Evolutionary conservation across 768 basidiomycete genomes (phyloP).

Genomic region (Amylocystis lapponica): DNA sequence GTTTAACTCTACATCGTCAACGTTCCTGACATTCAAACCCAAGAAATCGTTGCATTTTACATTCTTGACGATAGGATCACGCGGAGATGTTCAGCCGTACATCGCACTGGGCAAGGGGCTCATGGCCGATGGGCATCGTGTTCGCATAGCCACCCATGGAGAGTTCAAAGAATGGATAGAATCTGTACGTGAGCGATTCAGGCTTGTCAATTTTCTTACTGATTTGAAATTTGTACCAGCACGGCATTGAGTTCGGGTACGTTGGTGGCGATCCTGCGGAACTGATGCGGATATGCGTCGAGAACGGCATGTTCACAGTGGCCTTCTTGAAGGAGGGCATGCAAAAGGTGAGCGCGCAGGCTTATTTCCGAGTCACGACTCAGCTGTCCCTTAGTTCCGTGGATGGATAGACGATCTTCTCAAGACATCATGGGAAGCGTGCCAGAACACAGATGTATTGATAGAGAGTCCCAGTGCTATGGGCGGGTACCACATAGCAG

Average conservation of each 20-base stretch:
- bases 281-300: slow-evolving; percentile 95
- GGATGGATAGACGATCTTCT: slow-evolving; percentile 97
- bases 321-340: slow-evolving; percentile 90
- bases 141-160: slow-evolving; percentile 89
- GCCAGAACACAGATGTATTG: slow-evolving; percentile 89
- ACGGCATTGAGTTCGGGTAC: slow-evolving; percentile 92
- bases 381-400: slow-evolving; percentile 61
- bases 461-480: slow-evolving; percentile 96
- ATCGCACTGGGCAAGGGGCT: slow-evolving; percentile 92
- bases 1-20: slow-evolving; percentile 95
- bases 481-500: slow-evolving; percentile 96
- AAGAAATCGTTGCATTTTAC: slow-evolving; percentile 81
- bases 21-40: slow-evolving; percentile 96
- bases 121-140: slow-evolving; percentile 83
- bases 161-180: slow-evolving; percentile 96
- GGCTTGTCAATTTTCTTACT: background rate
- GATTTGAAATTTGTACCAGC: slow-evolving; percentile 36
- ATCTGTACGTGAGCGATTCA: slow-evolving; percentile 51
- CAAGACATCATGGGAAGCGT: slow-evolving; percentile 93
- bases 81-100: slow-evolving; percentile 98
- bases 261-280: slow-evolving; percentile 98
- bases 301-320: slow-evolving; percentile 96
- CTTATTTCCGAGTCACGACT: background rate
- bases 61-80: slow-evolving; percentile 91
- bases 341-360: slow-evolving; percentile 53